Percentiles rank a stretch among this genome's conserved stretches.
Evolutionary conservation across 176 grass and related monocot species (phyloP).

Genomic region (Coix lacrymajobi): DNA sequence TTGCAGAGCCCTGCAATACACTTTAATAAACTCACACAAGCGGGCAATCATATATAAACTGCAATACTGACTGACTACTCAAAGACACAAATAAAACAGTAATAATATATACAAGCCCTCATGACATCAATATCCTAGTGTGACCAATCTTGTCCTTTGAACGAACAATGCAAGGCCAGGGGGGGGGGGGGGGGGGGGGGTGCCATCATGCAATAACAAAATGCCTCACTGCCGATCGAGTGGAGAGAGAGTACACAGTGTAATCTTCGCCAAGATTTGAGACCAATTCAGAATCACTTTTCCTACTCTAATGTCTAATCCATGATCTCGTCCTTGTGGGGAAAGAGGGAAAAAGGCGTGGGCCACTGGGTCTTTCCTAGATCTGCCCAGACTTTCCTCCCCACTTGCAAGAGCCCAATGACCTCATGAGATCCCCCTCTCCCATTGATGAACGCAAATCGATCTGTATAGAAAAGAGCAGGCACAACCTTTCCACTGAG

Average conservation of each 20-base stretch:
- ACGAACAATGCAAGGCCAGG: not conserved
- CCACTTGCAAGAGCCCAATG: conserved; percentile 39
- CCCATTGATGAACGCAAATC: conserved; percentile 46
- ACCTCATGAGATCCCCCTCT: conserved; percentile 40
- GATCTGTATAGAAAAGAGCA: conserved; percentile 53
- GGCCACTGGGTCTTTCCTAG: conserved; percentile 39
- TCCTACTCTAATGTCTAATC: conserved; percentile 42
- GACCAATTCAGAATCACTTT: conserved; percentile 37
- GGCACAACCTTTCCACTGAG: conserved; percentile 50
- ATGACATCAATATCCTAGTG: not conserved
- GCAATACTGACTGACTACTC: not conserved
- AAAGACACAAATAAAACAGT: not conserved
- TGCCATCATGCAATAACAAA: conserved; percentile 40
- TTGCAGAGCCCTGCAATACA: not conserved
- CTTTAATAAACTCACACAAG: conserved; percentile 17
- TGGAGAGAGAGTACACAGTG: conserved; percentile 57
- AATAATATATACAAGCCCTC: not conserved
- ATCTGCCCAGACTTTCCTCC: conserved; percentile 39
- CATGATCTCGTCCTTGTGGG: conserved; percentile 22
- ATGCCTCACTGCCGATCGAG: conserved; percentile 16
- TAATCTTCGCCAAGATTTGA: conserved; percentile 51
- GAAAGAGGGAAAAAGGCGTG: conserved; percentile 27
- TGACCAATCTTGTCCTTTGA: conserved; percentile 2
- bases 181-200: not conserved
- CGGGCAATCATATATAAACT: not conserved